A percentile compares a stretch with the other conserved stretches of the same genome.
Evolutionary conservation across 176 grass and related monocot species (phyloP).

Genomic region (Rhipidocladum racemiflorum): DNA sequence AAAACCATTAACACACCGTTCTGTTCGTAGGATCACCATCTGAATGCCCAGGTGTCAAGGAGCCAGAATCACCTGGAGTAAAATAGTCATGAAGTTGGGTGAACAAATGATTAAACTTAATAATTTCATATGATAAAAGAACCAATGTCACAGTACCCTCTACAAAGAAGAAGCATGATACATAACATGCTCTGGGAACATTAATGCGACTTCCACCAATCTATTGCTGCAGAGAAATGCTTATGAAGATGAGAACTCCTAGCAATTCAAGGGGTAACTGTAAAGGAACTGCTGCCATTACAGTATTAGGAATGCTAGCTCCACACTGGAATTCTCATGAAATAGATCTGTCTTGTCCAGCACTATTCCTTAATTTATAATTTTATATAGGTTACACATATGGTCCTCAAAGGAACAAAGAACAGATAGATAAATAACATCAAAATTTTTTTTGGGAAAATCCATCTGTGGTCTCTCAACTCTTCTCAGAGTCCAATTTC

Average conservation of each 20-base stretch:
- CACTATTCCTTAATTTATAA: neutral
- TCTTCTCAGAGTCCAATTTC: no score
- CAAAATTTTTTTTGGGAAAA: neutral
- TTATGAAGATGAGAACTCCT: slow-evolving; percentile 9
- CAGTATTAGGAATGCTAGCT: slow-evolving; percentile 1
- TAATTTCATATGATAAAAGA: neutral
- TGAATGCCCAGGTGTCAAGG: slow-evolving; percentile 44
- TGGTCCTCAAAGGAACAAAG: neutral
- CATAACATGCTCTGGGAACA: neutral
- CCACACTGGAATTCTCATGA: neutral
- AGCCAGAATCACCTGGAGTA: slow-evolving; percentile 53
- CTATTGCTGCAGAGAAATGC: neutral
- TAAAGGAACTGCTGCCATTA: neutral
- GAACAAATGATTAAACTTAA: slow-evolving; percentile 13
- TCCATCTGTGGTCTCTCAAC: no score
- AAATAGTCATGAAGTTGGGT: slow-evolving; percentile 21
- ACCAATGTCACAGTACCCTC: neutral
- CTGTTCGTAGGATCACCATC: slow-evolving; percentile 55
- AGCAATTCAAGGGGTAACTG: slow-evolving; percentile 6
- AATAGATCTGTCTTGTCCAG: neutral
- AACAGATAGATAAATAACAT: slow-evolving; percentile 7
- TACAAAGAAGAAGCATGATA: slow-evolving; percentile 6
- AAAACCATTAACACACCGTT: slow-evolving; percentile 40
- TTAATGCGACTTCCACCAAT: neutral
- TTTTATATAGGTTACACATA: neutral